phyloP scores from a whole-genome alignment of 805 yeast genomes.

The Kuraishia cidri region DNA sequence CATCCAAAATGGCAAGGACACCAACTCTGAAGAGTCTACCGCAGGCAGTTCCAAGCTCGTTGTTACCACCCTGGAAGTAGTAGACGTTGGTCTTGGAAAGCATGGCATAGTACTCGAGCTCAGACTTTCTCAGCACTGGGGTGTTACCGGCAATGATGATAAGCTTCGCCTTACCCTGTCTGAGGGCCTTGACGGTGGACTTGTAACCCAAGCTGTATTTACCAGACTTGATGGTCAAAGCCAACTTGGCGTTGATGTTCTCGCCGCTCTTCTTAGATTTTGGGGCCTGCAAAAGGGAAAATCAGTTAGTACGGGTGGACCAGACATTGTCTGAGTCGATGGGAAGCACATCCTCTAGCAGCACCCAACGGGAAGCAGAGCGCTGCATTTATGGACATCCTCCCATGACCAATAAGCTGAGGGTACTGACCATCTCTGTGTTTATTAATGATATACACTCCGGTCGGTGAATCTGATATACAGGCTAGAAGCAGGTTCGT shows the following conservation, averaged over 20 bases:
- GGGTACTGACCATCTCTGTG: slow-evolving; percentile 98
- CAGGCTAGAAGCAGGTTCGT: too few species aligned
- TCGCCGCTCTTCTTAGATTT: slow-evolving; percentile 82
- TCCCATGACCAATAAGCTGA: too few species aligned
- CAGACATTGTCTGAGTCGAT: too few species aligned
- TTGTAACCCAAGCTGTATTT: slow-evolving; percentile 99
- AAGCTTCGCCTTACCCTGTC: slow-evolving; percentile 99
- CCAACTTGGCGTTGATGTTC: slow-evolving; percentile 95
- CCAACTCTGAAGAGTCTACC: slow-evolving; percentile 99
- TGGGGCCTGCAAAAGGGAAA: slow-evolving; percentile 83
- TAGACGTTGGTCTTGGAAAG: slow-evolving; percentile 93
- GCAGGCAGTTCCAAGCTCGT: slow-evolving; percentile 99
- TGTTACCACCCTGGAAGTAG: slow-evolving; percentile 99
- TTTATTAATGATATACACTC: slow-evolving; percentile 65
- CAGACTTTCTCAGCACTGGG: slow-evolving; percentile 99
- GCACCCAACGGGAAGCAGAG: too few species aligned
- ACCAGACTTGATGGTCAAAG: slow-evolving; percentile 98
- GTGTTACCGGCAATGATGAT: slow-evolving; percentile 98
- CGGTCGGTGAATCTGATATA: slow-evolving; percentile 63
- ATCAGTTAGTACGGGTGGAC: slow-evolving; percentile 27
- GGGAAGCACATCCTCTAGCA: too few species aligned
- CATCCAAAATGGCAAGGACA: slow-evolving; percentile 90
- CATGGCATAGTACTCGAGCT: slow-evolving; percentile 99
- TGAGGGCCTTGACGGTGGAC: slow-evolving; percentile 95
- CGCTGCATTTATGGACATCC: too few species aligned